A percentile compares a stretch with the other conserved stretches of the same genome.
phyloP scores from a whole-genome alignment of 306 rosid genomes.

The Phaseolus lunatus region DNA sequence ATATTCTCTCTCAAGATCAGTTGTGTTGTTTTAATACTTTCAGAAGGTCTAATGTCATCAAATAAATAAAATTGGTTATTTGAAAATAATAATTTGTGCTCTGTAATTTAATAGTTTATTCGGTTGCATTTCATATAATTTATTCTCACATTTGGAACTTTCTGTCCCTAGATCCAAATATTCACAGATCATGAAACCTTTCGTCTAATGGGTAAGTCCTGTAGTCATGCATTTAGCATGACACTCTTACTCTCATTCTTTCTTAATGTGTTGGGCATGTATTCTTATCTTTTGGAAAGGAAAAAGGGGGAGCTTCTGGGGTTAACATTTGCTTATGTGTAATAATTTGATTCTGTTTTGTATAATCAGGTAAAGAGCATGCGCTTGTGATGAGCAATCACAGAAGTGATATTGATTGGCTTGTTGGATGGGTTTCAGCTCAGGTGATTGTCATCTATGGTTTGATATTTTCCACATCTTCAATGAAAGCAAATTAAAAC shows the following conservation, averaged over 20 bases:
- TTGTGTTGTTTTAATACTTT: constrained; percentile 28
- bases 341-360: constrained; percentile 40
- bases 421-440: constrained; percentile 95
- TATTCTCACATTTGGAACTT: constrained; percentile 46
- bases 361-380: constrained; percentile 83
- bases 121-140: constrained; percentile 37
- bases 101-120: constrained; percentile 35
- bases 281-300: not conserved
- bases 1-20: not conserved
- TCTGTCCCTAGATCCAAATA: constrained; percentile 68
- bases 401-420: constrained; percentile 98
- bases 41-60: not conserved
- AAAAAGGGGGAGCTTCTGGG: not conserved
- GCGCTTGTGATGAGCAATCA: constrained; percentile 89
- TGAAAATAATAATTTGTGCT: constrained; percentile 21
- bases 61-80: constrained; percentile 23
- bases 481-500: constrained; percentile 41
- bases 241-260: constrained; percentile 20
- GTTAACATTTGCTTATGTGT: constrained; percentile 19
- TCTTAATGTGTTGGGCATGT: constrained; percentile 5
- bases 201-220: constrained; percentile 76
- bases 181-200: constrained; percentile 80
- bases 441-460: constrained; percentile 73
- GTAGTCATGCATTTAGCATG: constrained; percentile 26
- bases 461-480: constrained; percentile 40